Percentiles rank a stretch among this genome's conserved stretches.
phyloP scores from a whole-genome alignment of 2,329 filamentous ascomycete genomes.

The Penicillium concentricum region DNA sequence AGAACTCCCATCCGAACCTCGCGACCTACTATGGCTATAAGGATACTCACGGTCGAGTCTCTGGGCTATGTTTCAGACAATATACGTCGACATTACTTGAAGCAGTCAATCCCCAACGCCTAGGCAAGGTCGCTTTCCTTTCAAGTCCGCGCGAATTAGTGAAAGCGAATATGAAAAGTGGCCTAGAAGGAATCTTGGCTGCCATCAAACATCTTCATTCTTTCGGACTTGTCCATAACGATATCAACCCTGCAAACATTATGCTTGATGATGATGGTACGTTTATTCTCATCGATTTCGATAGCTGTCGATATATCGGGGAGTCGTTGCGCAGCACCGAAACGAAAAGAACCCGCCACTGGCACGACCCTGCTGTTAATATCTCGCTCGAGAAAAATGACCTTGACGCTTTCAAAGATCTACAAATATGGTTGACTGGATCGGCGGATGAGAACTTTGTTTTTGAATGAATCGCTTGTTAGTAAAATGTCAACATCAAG shows the following conservation, averaged over 20 bases:
- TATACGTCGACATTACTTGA: conserved; percentile 25
- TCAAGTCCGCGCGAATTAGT: conserved; percentile 18
- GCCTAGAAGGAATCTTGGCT: conserved; percentile 21
- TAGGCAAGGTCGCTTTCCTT: conserved; percentile 21
- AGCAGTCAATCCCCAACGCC: conserved; percentile 19
- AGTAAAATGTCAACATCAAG: no score
- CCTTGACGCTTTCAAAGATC: conserved; percentile 18
- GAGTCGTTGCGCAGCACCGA: conserved; percentile 14
- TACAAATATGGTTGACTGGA: conserved; percentile 16
- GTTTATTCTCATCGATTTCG: conserved; percentile 32
- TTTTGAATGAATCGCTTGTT: conserved; percentile 14
- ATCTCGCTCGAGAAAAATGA: conserved; percentile 19
- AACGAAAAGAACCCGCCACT: conserved; percentile 22
- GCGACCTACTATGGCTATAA: conserved; percentile 24
- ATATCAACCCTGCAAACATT: conserved; percentile 34
- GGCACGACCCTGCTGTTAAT: conserved; percentile 17
- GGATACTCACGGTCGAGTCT: conserved; percentile 18
- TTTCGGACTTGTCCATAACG: conserved; percentile 30
- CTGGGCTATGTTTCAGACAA: conserved; percentile 27
- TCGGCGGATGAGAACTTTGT: conserved; percentile 9
- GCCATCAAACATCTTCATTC: conserved; percentile 32
- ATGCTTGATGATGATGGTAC: conserved; percentile 27
- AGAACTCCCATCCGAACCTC: conserved; percentile 30
- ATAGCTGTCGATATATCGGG: conserved; percentile 27
- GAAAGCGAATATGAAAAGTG: conserved; percentile 11